These are phyloP conservation scores for Brassica cretica DNA, from an alignment of 345 rosid genomes.

Conservation along the genomic window DNA sequence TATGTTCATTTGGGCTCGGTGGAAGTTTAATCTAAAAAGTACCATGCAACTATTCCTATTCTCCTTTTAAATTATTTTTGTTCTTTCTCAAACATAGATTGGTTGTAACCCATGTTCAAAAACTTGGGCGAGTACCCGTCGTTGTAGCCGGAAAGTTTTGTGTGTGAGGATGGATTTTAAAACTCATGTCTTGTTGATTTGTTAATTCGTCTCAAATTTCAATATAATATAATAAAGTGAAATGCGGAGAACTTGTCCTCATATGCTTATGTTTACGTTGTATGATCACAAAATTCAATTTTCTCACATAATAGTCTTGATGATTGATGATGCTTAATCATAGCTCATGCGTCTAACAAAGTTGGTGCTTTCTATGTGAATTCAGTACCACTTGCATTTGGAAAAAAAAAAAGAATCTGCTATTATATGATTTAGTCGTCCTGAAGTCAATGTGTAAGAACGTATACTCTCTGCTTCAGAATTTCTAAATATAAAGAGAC, in stretches of 20 bases:
- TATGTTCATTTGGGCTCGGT: background rate
- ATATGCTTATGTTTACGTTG: background rate
- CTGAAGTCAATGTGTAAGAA: background rate
- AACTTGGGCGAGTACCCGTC: background rate
- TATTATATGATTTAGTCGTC: background rate
- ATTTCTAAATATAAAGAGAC: background rate
- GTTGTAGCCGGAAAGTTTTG: background rate
- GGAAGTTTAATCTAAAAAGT: background rate
- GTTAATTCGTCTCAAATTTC: background rate
- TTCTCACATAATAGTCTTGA: background rate
- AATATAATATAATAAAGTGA: background rate
- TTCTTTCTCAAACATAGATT: background rate
- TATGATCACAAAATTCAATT: background rate
- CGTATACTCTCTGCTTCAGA: background rate
- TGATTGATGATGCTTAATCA: background rate
- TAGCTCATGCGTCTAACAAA: background rate
- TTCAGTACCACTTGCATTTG: background rate
- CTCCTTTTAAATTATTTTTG: too few species aligned
- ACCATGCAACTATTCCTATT: background rate
- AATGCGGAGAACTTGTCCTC: background rate
- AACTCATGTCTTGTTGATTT: background rate
- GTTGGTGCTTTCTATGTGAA: background rate
- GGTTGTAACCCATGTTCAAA: background rate
- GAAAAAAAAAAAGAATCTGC: too few species aligned
- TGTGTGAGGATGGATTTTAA: background rate